Evolutionary conservation across 148 eudicot genomes (phyloP).

Genomic region (Silene latifolia): DNA sequence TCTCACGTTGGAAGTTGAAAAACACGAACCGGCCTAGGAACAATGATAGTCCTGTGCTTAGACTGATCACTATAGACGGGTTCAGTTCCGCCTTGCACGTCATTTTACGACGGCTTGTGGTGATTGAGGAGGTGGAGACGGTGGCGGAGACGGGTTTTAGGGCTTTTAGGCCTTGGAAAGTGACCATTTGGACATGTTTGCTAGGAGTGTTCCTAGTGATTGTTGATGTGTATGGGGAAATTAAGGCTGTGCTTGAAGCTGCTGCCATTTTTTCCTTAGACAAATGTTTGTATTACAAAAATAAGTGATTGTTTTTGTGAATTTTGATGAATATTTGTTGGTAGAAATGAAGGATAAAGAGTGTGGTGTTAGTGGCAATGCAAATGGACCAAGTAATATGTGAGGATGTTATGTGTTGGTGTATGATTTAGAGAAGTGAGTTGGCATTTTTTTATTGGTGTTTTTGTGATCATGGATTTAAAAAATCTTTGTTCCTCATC

Average conservation of each 20-base stretch:
- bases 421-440: conserved; percentile 16
- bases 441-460: conserved; percentile 20
- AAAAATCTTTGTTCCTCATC: neutral
- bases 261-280: conserved; percentile 11
- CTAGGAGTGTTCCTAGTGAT: neutral
- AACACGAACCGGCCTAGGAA: conserved; percentile 86
- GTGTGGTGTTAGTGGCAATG: too few species aligned
- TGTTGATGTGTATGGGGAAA: conserved; percentile 21
- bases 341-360: neutral
- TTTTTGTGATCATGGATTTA: conserved; percentile 15
- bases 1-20: conserved; percentile 90
- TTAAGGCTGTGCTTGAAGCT: conserved; percentile 14
- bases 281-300: neutral
- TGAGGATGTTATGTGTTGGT: conserved; percentile 7
- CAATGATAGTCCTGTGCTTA: conserved; percentile 79
- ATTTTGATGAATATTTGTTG: neutral
- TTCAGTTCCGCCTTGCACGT: conserved; percentile 51
- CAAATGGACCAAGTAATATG: neutral
- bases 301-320: neutral
- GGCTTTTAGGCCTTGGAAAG: conserved; percentile 19
- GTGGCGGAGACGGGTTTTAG: neutral
- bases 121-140: neutral
- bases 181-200: neutral
- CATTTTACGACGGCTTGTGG: neutral
- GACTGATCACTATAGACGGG: conserved; percentile 69